Conservation (phyloP, 2,329 filamentous ascomycete species). For the Diaporthe velutina region DNA sequence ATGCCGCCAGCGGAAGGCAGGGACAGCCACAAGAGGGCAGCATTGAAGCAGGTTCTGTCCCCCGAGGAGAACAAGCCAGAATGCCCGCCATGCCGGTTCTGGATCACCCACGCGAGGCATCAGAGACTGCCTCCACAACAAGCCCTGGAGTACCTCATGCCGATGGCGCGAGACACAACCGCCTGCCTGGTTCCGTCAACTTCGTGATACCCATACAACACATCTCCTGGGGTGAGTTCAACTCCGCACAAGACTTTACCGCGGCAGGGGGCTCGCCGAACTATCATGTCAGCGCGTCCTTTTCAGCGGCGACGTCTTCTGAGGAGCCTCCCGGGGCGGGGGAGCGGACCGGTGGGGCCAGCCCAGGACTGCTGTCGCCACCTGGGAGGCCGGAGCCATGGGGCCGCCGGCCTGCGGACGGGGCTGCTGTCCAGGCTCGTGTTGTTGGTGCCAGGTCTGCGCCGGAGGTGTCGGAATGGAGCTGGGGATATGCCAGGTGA, state of each 20-base stretch:
- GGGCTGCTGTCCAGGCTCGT: neutral
- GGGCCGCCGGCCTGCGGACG: neutral
- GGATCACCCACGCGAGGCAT: neutral
- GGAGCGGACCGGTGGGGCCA: no score
- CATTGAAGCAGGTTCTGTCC: neutral
- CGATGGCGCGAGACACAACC: neutral
- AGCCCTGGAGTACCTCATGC: neutral
- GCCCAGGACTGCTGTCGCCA: no score
- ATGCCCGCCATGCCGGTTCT: neutral
- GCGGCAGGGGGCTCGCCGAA: neutral
- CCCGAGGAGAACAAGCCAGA: neutral
- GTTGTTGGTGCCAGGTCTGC: neutral
- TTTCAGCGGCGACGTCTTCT: neutral
- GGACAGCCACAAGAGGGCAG: neutral
- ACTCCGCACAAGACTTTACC: neutral
- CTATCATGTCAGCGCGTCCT: neutral
- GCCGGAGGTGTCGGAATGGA: slow-evolving; percentile 20
- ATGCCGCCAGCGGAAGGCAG: neutral
- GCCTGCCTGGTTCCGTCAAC: neutral
- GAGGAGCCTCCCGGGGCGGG: neutral
- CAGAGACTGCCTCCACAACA: no score
- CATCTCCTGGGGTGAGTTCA: neutral
- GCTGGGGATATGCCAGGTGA: slow-evolving; percentile 20
- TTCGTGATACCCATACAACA: slow-evolving; percentile 10
- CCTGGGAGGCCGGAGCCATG: neutral